Evolutionary conservation across 331 rosid species (phyloP), one percentile per base, ranked within the genome.

Genomic region (Spiraea crenata): DNA sequence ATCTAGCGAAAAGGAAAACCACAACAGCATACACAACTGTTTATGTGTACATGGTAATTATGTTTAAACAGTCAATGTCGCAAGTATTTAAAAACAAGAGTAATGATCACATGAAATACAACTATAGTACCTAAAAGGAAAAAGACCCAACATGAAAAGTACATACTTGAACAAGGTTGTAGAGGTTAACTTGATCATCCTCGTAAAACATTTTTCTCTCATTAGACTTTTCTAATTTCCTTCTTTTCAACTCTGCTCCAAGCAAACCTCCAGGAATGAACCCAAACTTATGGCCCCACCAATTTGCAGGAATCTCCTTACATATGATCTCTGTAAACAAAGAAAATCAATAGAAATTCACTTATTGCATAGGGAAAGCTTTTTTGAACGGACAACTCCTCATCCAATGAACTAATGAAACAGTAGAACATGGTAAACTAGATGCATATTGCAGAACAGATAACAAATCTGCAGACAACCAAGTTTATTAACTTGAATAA

Each of bases 251-350:
- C 68, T 81, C 88, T 5, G 99, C 96, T 19, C 99, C 99, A 46
- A 95, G 97, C 61, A 79, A 79, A 65, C 99, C 99, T 66, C 97
- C 97, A 3, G 96, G 88, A 63, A 86, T 69, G 67, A 89, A 95
- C 49, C 99, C 99, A 73, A 20, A 56, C 65, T 86, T 91, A 72
- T 76, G 65, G 73, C 99, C 99, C 99, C 99, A 95, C 99, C 99
- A 95, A 15, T 95, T 86, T 67, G 85, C 80, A 76, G 82, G 80
- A 63, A 81, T 57, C 13, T 17, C 76, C 16, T 72, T 80, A 74
- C 19, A 76, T 68, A 19, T 58, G 57, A 65, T 82, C 74, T 77
- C 99, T 91, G 90, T 42, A 46, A 25, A 25, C 31, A 25, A 25
- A 25, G 31, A 25, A 25, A 25, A 25, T 25, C 31, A 25, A 25